Evolutionary conservation across 2,329 filamentous ascomycete genomes (phyloP), one percentile per base, ranked within the genome.

Genomic region (Lecanosticta acicola): DNA sequence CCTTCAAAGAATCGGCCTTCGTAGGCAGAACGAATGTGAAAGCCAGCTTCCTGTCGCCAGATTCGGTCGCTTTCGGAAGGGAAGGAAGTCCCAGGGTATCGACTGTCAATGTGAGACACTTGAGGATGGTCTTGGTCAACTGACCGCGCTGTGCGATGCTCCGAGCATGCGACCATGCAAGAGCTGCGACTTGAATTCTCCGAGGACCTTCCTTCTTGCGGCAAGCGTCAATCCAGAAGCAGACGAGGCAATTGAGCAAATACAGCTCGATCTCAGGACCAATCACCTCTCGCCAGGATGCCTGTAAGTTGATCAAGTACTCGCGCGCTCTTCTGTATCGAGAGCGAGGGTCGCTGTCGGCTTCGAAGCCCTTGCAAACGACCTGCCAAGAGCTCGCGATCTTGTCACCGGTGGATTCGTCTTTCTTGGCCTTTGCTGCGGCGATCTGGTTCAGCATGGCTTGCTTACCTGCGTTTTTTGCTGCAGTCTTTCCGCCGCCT

Each of bases 261-360:
- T 73, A 78, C 1, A 75, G 63, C 39, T 71, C 64, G 7, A 75
- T 63, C 49, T 76, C 73, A 0, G 69, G 64, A 39, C 70, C 68
- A 26, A 76, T 49, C 3, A 66, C 60, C 20, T 66, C 62, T 16
- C 60, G 60, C 55, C 67, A 68, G 14, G 67, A 56, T 21, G 66
- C 60, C 3, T 68, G 64, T 18, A 76, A 63, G 19, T 63, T 65
- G 5, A 56, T 53, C 3, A 80, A 59, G 50, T 78, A 77, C 32
- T 71, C 71, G 35, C 72, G 66, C 0, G 71, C 68, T 49, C 73
- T 76, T 18, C 68, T 59, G 53, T 77, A 81, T 39, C 74, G 68
- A 20, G 64, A 66, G 8, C 70, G 60, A 8, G 71, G 56, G 33
- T 69, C 66, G 1, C 48, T 47, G 44, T 75, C 71, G 17, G 69